Conservation (phyloP, 108 stramenopile species). For the Pseudonitzschia pungens region DNA sequence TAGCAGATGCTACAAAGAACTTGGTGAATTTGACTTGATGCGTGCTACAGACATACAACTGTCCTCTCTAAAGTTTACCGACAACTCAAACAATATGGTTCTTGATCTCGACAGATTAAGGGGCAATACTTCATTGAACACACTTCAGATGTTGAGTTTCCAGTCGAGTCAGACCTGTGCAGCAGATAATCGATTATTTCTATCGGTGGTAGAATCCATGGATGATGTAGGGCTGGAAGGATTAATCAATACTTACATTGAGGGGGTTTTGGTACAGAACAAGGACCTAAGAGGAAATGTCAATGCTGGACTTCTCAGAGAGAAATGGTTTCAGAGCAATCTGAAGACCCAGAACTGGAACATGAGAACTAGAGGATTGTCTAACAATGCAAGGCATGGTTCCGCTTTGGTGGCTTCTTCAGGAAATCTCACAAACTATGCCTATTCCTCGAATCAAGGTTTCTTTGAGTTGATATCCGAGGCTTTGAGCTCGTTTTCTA, state of each 20-base stretch:
- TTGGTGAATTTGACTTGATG: slow-evolving; percentile 52
- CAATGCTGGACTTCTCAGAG: slow-evolving; percentile 20
- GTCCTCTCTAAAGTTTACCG: slow-evolving; percentile 54
- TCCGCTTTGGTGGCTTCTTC: not conserved
- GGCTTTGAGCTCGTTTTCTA: slow-evolving; percentile 21
- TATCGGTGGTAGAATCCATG: slow-evolving; percentile 12
- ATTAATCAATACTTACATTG: slow-evolving; percentile 18
- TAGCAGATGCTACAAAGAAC: slow-evolving; percentile 41
- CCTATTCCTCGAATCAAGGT: slow-evolving; percentile 15
- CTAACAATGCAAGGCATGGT: not conserved
- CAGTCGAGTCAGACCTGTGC: slow-evolving; percentile 8
- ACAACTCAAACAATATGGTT: slow-evolving; percentile 29
- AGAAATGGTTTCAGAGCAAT: slow-evolving; percentile 69
- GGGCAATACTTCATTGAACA: slow-evolving; percentile 19
- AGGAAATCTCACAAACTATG: not conserved
- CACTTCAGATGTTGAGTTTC: slow-evolving; percentile 12
- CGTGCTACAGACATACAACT: slow-evolving; percentile 47
- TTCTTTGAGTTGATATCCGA: slow-evolving; percentile 25
- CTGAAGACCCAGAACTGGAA: slow-evolving; percentile 33
- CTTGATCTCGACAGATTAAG: slow-evolving; percentile 23
- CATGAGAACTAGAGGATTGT: not conserved
- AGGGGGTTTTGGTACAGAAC: slow-evolving; percentile 20
- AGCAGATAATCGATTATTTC: not conserved
- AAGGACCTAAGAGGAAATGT: not conserved
- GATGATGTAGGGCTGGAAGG: slow-evolving; percentile 19